A percentile compares a stretch with the other conserved stretches of the same genome.
These are phyloP conservation scores for Dendryphion nanum DNA, from an alignment of 2,329 filamentous ascomycete species.

Conservation along the genomic window DNA sequence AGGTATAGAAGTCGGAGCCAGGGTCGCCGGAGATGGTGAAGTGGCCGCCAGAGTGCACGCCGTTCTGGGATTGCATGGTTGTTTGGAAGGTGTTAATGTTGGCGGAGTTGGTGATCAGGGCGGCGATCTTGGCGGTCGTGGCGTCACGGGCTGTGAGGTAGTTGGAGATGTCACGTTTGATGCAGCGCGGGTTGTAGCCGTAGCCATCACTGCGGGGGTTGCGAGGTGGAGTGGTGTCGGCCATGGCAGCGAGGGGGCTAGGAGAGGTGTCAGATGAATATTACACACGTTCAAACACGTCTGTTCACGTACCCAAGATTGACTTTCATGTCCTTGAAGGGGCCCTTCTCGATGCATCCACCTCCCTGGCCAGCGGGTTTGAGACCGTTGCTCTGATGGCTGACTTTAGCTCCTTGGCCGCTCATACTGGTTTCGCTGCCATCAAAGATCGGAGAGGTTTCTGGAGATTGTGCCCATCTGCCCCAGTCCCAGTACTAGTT, in stretches of 20 bases:
- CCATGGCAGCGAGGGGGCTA: slow-evolving; percentile 23
- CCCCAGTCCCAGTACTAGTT: slow-evolving; percentile 55
- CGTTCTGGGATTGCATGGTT: slow-evolving; percentile 35
- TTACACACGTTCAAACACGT: no score
- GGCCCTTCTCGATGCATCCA: slow-evolving; percentile 54
- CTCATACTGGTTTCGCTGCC: slow-evolving; percentile 51
- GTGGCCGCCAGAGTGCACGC: slow-evolving; percentile 48
- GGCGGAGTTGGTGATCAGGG: slow-evolving; percentile 20
- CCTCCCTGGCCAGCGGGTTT: slow-evolving; percentile 53
- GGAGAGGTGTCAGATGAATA: no score
- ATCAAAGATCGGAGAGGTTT: slow-evolving; percentile 56
- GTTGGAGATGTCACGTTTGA: slow-evolving; percentile 39
- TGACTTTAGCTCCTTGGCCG: slow-evolving; percentile 46
- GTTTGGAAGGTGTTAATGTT: slow-evolving; percentile 40
- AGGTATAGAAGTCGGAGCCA: slow-evolving; percentile 47
- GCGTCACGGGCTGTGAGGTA: slow-evolving; percentile 26
- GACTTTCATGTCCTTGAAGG: slow-evolving; percentile 44
- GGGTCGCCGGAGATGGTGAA: slow-evolving; percentile 47
- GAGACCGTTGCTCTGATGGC: slow-evolving; percentile 23
- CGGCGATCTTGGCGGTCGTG: slow-evolving; percentile 27
- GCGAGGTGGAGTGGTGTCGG: slow-evolving; percentile 35
- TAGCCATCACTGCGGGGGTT: slow-evolving; percentile 33
- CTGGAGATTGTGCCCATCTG: slow-evolving; percentile 44
- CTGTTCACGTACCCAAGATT: slow-evolving; percentile 25
- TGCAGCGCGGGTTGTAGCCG: slow-evolving; percentile 41